phyloP scores from a whole-genome alignment of 495 filamentous ascomycete species.

The Barbatosphaeria neglecta region DNA sequence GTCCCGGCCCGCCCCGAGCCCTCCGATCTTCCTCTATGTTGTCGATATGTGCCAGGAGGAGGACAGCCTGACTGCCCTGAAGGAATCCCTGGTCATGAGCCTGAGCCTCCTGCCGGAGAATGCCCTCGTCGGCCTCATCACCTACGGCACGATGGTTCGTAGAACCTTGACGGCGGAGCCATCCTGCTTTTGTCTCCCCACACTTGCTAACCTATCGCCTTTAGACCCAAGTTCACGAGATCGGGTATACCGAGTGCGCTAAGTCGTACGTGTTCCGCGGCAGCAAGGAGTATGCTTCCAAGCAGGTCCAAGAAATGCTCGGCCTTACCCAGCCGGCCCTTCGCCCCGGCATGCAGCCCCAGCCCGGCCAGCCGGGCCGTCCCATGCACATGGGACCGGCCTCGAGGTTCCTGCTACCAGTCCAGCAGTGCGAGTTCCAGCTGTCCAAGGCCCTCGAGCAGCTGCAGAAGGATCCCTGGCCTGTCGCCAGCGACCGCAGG shows the following conservation, averaged over 20 bases:
- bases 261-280: conserved; percentile 99
- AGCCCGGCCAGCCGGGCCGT: conserved; percentile 48
- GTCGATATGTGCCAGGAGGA: conserved; percentile 99
- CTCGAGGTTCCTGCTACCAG: conserved; percentile 84
- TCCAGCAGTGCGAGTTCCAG: conserved; percentile 95
- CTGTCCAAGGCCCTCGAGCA: conserved; percentile 95
- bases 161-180: too few relatives aligned
- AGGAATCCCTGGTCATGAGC: conserved; percentile 95
- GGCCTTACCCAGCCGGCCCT: conserved; percentile 58
- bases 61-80: conserved; percentile 88
- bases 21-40: conserved; percentile 94
- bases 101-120: conserved; percentile 86
- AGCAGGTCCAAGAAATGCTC: conserved; percentile 98
- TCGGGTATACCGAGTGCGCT: conserved; percentile 94
- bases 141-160: conserved; percentile 89
- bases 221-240: conserved; percentile 91
- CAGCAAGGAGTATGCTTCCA: conserved; percentile 91
- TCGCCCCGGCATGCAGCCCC: conserved; percentile 65
- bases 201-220: conserved; percentile 17
- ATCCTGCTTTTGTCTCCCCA: neutral
- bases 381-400: conserved; percentile 67
- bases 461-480: conserved; percentile 96
- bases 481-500: conserved; percentile 87
- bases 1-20: conserved; percentile 80
- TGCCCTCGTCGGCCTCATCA: conserved; percentile 89